Base-by-base conservation (phyloP, 331 rosid genomes). In the Phaseolus coccineus region DNA sequence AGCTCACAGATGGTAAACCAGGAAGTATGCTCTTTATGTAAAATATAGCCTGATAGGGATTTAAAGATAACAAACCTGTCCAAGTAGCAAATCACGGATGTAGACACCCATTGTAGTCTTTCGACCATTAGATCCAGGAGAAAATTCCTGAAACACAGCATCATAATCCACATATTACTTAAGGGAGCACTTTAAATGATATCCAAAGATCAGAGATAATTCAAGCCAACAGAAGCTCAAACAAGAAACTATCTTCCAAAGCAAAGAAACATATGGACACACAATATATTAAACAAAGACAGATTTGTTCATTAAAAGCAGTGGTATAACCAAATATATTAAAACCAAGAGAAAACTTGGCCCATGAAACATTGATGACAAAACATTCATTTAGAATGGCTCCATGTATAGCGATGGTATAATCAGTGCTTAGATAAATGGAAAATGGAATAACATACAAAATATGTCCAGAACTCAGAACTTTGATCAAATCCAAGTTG, bases 51-150 rank as follows among this genome's bases (percentile, higher is more conserved):
- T 16, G 59, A 56, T 61, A 16, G 3, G 13, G 13, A 44, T 10
- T 56, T 66, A 8, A 65, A 11, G 15, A 53, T 66, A 83, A 86
- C 91, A 5, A 70, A 96, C 98, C 98, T 96, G 99, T 78, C 99
- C 99, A 88, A 93, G 99, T 73, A 96, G 95, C 84, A 93, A 87
- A 89, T 96, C 99, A 57, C 99, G 98, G 66, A 96, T 76, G 46
- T 96, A 96, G 19, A 87, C 96, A 53, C 99, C 99, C 97, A 96
- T 96, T 24, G 97, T 90, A 72, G 97, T 88, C 93, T 88, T 93
- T 71, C 90, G 91, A 68, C 99, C 99, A 81, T 79, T 94, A 31
- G 99, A 96, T 77, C 98, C 98, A 16, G 99, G 99, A 71, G 99
- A 91, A 84, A 96, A 96, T 84, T 96, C 96, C 99, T 96, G 93